Percentiles rank a stretch among this genome's conserved stretches.
Evolutionary conservation across 768 basidiomycete genomes (phyloP).

Genomic region (Termitomyces sp.): DNA sequence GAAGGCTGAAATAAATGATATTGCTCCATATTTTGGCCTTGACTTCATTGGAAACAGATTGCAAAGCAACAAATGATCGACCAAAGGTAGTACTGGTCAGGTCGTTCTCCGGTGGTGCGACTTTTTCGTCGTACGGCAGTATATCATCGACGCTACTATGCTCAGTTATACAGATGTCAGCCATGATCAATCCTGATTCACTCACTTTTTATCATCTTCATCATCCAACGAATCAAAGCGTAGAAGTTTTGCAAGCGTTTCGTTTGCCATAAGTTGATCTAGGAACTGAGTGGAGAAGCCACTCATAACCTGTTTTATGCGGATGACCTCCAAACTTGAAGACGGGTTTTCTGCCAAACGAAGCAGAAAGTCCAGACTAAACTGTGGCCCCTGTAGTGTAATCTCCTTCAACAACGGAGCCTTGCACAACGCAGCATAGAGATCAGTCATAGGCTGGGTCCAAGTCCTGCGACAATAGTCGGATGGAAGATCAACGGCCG

Average conservation of each 20-base stretch:
- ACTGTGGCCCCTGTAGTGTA: not conserved
- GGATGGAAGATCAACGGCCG: not conserved
- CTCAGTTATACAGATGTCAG: not conserved
- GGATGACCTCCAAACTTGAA: conserved; percentile 1
- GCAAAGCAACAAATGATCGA: conserved; percentile 1
- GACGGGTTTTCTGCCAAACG: not conserved
- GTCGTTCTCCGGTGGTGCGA: not conserved
- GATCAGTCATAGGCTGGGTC: not conserved
- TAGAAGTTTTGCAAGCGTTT: not conserved
- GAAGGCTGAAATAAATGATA: conserved; percentile 5
- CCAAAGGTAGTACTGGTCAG: not conserved
- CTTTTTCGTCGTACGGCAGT: not conserved
- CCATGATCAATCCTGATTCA: not conserved
- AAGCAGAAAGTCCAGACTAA: not conserved
- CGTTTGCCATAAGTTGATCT: not conserved
- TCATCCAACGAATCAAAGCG: not conserved
- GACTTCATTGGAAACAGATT: not conserved
- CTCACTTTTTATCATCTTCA: not conserved
- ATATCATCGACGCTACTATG: not conserved
- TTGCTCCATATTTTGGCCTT: conserved; percentile 1
- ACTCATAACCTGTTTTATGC: too few species aligned
- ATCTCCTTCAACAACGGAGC: not conserved
- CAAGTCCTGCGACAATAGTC: not conserved
- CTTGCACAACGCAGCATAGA: not conserved
- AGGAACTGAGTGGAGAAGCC: too few species aligned